A percentile compares a stretch with the other conserved stretches of the same genome.
Conservation (phyloP, 2,329 filamentous ascomycete genomes). For the Xylaria sp. region DNA sequence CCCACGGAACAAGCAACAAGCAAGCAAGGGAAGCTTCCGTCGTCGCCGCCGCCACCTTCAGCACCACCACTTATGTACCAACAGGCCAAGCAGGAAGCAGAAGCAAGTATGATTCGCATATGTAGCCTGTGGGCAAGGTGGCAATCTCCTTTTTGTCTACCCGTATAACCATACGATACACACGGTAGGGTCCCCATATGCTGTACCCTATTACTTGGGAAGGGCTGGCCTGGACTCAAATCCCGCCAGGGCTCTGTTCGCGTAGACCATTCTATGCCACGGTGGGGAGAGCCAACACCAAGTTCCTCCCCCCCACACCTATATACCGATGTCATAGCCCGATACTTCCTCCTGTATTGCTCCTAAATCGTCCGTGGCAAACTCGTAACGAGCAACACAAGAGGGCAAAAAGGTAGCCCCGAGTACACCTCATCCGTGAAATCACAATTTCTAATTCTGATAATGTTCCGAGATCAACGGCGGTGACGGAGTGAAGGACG, state of each 20-base stretch:
- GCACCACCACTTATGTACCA: too few relatives aligned
- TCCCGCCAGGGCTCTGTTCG: constrained; percentile 21
- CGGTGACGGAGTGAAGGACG: constrained; percentile 16
- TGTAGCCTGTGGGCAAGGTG: constrained; percentile 32
- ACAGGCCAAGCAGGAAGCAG: constrained; percentile 33
- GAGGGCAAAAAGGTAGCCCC: constrained; percentile 6
- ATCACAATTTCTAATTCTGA: constrained; percentile 29
- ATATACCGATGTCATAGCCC: not conserved
- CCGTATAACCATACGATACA: constrained; percentile 28
- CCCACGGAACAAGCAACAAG: constrained; percentile 25
- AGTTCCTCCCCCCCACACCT: not conserved
- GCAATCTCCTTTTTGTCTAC: constrained; percentile 30
- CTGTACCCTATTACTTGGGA: constrained; percentile 19
- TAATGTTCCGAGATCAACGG: constrained; percentile 16
- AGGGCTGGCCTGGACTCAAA: constrained; percentile 30
- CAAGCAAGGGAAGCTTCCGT: constrained; percentile 22
- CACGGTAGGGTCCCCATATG: constrained; percentile 23
- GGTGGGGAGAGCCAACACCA: constrained; percentile 23
- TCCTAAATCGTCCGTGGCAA: not conserved
- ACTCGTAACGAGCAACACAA: not conserved
- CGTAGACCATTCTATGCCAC: constrained; percentile 18
- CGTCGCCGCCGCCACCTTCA: constrained; percentile 29
- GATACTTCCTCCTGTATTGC: not conserved
- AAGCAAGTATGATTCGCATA: constrained; percentile 50
- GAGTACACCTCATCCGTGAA: constrained; percentile 16